Evolutionary conservation across 768 basidiomycete genomes (phyloP), one percentile per base, ranked within the genome.

Genomic region (Suillus subalutaceus): DNA sequence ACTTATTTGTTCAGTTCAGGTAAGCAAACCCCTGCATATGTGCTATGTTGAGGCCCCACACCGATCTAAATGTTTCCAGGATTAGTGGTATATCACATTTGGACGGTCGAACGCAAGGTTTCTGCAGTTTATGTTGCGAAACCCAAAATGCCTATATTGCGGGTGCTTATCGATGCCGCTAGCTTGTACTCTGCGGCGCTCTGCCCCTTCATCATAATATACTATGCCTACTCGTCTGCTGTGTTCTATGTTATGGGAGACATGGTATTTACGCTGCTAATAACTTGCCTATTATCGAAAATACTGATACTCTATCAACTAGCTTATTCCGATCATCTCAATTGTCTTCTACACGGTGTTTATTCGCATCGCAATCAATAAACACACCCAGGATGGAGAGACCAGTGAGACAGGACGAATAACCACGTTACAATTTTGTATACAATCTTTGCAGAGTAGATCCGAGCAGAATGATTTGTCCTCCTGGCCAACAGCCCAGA

Each of bases 341-440:
- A 82, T 82, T 71, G 76, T 78, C 5, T 82, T 81, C 71, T 80
- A 79, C 68, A 78, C 82, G 79, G 77, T 82, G 55, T 80, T 81
- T 43, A 74, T 82, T 30, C 81, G 80, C 40, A 71, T 80, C 46
- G 79, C 75, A 0, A 18, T 75, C 10, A 20, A 9, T 10, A 35
- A 10, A 32, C 9, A 32, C 18, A 6, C 50, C 8, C 50, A 52
- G 13, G 23, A 10, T 55, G 32, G 53, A 18, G 32, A 32, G 30
- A 4, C 8, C 0, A 32, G 52, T 18, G 52, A 26, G 1, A 53
- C 18, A 20, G 18, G 20, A 6, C 53, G 32, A 35, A 10, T 4
- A 35, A 20, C 13, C 16, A 7, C 10, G 9, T 20, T 20, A 9
- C 30, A 55, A 35, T 32, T 32, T 55, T 18, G 15, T 18, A 30